Conservation (phyloP, 192 early-diverging fungal species). For the Coemansia sp. region DNA sequence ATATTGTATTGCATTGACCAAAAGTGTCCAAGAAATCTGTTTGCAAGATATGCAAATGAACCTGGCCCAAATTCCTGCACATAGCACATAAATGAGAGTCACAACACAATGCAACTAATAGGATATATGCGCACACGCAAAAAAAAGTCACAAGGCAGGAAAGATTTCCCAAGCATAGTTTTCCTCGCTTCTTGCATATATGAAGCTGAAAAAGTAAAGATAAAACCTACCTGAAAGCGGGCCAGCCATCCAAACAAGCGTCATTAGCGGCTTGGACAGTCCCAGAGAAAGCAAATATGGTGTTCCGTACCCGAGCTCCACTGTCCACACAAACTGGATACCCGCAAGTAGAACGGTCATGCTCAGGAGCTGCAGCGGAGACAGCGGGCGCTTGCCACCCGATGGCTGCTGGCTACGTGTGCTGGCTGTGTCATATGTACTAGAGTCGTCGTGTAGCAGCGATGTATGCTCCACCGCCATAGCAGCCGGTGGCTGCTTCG, state of each 20-base stretch:
- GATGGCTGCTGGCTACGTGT: neutral
- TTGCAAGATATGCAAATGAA: too few relatives aligned
- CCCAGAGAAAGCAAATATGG: slow-evolving; percentile 84
- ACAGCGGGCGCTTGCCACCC: slow-evolving; percentile 27
- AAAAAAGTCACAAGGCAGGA: neutral
- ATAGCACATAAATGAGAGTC: neutral
- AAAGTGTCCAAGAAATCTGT: neutral
- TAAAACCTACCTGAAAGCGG: slow-evolving; percentile 70
- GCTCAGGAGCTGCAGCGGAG: slow-evolving; percentile 27
- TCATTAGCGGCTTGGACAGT: slow-evolving; percentile 77
- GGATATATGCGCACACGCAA: slow-evolving; percentile 1
- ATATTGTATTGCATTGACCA: neutral
- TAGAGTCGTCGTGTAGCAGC: slow-evolving; percentile 4
- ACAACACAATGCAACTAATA: slow-evolving; percentile 1
- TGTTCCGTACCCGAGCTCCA: slow-evolving; percentile 67
- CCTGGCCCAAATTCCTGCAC: too few relatives aligned
- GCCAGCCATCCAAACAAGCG: slow-evolving; percentile 93
- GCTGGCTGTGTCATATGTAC: neutral
- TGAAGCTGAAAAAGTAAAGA: too few relatives aligned
- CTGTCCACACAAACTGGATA: slow-evolving; percentile 58
- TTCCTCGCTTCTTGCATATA: too few relatives aligned
- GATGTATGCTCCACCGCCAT: slow-evolving; percentile 22
- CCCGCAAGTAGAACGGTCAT: slow-evolving; percentile 55
- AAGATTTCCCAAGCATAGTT: neutral
- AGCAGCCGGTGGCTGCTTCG: neutral